Conservation (phyloP, 768 basidiomycete species). For the Baorangia bicolor region DNA sequence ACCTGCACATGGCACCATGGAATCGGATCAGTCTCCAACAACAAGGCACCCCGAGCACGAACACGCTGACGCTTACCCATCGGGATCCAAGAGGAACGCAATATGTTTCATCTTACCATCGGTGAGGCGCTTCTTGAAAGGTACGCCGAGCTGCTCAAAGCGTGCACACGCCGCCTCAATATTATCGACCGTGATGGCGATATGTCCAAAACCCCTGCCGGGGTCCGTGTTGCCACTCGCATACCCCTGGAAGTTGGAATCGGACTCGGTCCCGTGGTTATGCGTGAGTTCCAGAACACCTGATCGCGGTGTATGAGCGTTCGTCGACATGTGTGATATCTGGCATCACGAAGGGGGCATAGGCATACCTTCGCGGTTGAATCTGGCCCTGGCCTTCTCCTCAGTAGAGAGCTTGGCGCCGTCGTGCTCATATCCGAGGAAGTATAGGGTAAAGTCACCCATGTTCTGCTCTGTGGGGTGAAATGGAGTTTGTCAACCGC, state of each 20-base stretch:
- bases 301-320: slow-evolving; percentile 24
- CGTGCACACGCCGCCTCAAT: slow-evolving; percentile 80
- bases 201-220: slow-evolving; percentile 79
- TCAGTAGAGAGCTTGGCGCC: slow-evolving; percentile 47
- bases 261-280: slow-evolving; percentile 88
- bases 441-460: slow-evolving; percentile 74
- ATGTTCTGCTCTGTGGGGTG: slow-evolving; percentile 47
- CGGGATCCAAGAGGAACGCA: slow-evolving; percentile 83
- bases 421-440: slow-evolving; percentile 76
- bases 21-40: neutral
- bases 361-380: slow-evolving; percentile 62
- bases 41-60: neutral
- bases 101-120: slow-evolving; percentile 88
- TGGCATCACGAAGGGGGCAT: neutral
- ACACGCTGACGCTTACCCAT: slow-evolving; percentile 52
- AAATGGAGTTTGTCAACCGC: slow-evolving; percentile 1
- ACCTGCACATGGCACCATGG: slow-evolving; percentile 34
- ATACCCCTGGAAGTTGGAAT: slow-evolving; percentile 78
- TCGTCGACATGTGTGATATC: neutral
- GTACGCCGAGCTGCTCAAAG: slow-evolving; percentile 76
- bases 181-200: slow-evolving; percentile 81
- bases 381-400: slow-evolving; percentile 49
- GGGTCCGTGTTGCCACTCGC: slow-evolving; percentile 84
- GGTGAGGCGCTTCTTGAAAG: slow-evolving; percentile 82
- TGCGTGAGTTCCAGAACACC: slow-evolving; percentile 83